phyloP scores from a whole-genome alignment of 495 filamentous ascomycete species.

The Penicillium manginii region DNA sequence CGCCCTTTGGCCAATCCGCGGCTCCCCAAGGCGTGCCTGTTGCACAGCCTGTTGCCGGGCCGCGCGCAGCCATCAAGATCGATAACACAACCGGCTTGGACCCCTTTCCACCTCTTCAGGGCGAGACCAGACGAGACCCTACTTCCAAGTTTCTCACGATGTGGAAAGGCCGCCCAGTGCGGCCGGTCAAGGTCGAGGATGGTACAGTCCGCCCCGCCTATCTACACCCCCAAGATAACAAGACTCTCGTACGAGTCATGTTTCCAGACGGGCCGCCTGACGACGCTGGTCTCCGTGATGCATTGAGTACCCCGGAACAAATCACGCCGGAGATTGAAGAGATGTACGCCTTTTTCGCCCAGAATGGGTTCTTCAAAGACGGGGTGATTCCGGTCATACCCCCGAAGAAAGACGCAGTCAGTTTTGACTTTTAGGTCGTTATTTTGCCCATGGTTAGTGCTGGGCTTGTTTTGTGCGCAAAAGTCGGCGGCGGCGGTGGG shows the following conservation, averaged over 20 bases:
- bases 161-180: constrained; percentile 61
- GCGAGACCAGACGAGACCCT: constrained; percentile 43
- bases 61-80: constrained; percentile 35
- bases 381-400: constrained; percentile 69
- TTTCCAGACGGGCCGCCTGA: constrained; percentile 71
- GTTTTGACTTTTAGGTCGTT: constrained; percentile 60
- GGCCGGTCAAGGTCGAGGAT: constrained; percentile 48
- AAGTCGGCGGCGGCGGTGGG: too few relatives aligned
- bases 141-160: constrained; percentile 39
- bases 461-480: too few relatives aligned
- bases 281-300: constrained; percentile 46
- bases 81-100: constrained; percentile 36
- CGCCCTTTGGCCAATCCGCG: constrained; percentile 37
- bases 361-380: constrained; percentile 65
- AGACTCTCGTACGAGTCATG: constrained; percentile 61
- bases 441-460: neutral
- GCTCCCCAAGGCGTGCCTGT: constrained; percentile 25
- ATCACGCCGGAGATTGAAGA: constrained; percentile 55
- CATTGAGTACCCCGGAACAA: constrained; percentile 40
- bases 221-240: constrained; percentile 50
- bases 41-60: constrained; percentile 26
- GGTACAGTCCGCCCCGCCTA: constrained; percentile 43
- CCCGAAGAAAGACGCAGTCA: constrained; percentile 72
- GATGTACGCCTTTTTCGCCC: constrained; percentile 60
- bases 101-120: constrained; percentile 41